Evolutionary conservation across 805 yeast genomes (phyloP).

Genomic region (Yamadazyma sp.): DNA sequence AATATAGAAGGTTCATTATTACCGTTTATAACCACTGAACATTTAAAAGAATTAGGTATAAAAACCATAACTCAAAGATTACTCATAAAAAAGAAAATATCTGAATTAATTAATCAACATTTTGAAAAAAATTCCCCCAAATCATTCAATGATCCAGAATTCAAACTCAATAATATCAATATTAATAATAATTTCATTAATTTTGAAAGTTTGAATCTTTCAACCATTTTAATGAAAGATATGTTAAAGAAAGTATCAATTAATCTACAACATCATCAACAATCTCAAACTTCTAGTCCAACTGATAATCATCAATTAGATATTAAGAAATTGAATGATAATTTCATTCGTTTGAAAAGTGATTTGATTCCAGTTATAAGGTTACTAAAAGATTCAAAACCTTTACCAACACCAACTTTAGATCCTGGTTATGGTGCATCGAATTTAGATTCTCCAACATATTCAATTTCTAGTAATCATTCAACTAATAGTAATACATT

Average conservation of each 20-base stretch:
- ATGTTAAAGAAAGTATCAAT: constrained; percentile 25
- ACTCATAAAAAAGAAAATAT: constrained; percentile 55
- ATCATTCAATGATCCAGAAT: constrained; percentile 25
- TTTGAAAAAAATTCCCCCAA: constrained; percentile 24
- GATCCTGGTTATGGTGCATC: constrained; percentile 33
- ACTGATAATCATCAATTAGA: constrained; percentile 17
- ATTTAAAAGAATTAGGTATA: constrained; percentile 72
- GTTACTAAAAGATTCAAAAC: constrained; percentile 60
- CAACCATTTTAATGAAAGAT: constrained; percentile 33
- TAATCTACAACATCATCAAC: constrained; percentile 17
- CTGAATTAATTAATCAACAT: constrained; percentile 45
- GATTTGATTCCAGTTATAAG: constrained; percentile 65
- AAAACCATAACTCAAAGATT: constrained; percentile 53
- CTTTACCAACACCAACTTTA: constrained; percentile 62
- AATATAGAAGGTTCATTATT: constrained; percentile 72
- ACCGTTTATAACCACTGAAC: constrained; percentile 64
- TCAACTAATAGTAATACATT: constrained; percentile 11
- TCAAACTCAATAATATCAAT: constrained; percentile 27
- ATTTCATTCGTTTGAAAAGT: constrained; percentile 54
- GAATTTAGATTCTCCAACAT: constrained; percentile 26
- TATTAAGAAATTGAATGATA: constrained; percentile 46
- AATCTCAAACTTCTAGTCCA: constrained; percentile 11
- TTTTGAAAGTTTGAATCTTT: constrained; percentile 35
- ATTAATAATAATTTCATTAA: constrained; percentile 34
- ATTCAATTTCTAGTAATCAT: constrained; percentile 18